Evolutionary conservation across 1,284 basidiomycete species (phyloP), one percentile per base, ranked within the genome.

Genomic region (Microbotryum violaceum): DNA sequence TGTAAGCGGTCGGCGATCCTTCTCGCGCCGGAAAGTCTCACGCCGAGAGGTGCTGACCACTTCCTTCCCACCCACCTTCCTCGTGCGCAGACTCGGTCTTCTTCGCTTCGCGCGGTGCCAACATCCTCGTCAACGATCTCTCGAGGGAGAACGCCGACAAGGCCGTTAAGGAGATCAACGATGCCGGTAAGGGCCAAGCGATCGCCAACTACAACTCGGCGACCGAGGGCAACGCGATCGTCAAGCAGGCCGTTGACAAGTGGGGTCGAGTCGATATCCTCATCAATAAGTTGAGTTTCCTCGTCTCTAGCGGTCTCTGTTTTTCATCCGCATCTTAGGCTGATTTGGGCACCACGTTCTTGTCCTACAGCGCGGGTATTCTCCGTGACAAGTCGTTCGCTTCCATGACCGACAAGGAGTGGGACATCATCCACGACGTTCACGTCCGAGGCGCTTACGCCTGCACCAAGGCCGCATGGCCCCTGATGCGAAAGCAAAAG

Each of bases 401-500:
- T 70, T 72, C 71, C 29, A 77, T 77, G 75, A 67, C 72, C 25
- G 77, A 77, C 69, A 71, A 75, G 66, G 75, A 78, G 62, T 78
- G 74, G 72, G 74, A 77, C 65, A 70, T 74, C 46, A 74, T 70
- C 48, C 62, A 61, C 3, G 84, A 87, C 25, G 93, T 99, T 23
- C 96, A 98, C 75, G 79, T 99, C 67, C 96, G 93, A 77, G 94
- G 93, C 57, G 86, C 94, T 1, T 98, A 86, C 77, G 81, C 91
- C n/a, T 96, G 91, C 77, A 88, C 90, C 49, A 94, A 93, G 75
- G 94, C 96, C 50, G 91, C 85, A 42, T 99, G 94, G 96, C 91
- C 93, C 3, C 79, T 89, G 75, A 96, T 99, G 82, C 83, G 90
- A 72, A 89, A 89, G 74, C 71, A 68, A 25, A 69, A 79, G 79